These are phyloP conservation scores for Aspergillus bombycis DNA, from an alignment of 2,329 filamentous ascomycete genomes.

Conservation along the genomic window DNA sequence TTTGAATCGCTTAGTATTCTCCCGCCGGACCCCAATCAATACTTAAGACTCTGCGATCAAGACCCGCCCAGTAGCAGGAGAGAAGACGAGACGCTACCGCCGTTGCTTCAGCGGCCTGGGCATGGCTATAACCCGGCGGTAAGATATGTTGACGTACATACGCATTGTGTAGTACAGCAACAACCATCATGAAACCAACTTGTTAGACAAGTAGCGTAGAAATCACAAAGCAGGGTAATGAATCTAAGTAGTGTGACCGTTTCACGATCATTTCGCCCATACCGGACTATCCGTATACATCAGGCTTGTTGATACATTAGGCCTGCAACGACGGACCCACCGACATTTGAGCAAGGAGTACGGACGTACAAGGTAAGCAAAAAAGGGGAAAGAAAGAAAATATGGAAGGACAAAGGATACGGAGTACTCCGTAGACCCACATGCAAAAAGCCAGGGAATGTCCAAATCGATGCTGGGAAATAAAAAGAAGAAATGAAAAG, in stretches of 20 bases:
- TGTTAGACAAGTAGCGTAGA: background rate
- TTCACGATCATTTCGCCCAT: background rate
- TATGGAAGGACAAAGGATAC: too few species aligned
- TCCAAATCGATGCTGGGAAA: too few species aligned
- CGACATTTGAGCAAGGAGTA: too few species aligned
- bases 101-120: background rate
- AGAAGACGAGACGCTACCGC: background rate
- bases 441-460: too few species aligned
- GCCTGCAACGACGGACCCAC: too few species aligned
- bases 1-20: background rate
- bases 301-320: too few species aligned
- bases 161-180: background rate
- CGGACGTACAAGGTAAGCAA: too few species aligned
- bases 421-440: too few species aligned
- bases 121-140: background rate
- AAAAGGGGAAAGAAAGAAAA: too few species aligned
- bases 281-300: too few species aligned
- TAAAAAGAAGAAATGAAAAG: background rate
- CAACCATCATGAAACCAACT: background rate
- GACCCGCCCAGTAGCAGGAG: background rate
- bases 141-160: background rate
- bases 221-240: background rate
- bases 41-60: background rate
- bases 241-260: background rate
- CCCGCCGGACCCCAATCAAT: background rate